Evolutionary conservation across 495 filamentous ascomycete genomes (phyloP).

Genomic region (Aspergillus conjunctus): DNA sequence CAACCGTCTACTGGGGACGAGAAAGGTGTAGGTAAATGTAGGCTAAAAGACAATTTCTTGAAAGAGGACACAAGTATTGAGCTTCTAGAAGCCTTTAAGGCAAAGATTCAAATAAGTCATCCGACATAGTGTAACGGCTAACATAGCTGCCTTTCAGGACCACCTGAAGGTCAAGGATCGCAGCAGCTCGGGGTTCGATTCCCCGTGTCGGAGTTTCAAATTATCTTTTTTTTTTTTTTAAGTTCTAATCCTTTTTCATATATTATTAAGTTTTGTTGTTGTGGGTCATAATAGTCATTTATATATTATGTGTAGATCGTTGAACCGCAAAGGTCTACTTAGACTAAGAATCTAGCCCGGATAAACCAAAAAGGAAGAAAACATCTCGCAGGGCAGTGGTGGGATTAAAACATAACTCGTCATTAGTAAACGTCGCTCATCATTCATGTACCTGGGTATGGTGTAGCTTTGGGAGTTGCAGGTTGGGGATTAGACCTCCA

Average conservation of each 20-base stretch:
- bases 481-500: slow-evolving; percentile 35
- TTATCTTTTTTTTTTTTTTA: slow-evolving; percentile 6
- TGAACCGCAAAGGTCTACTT: neutral
- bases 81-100: too few species aligned
- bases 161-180: neutral
- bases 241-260: neutral
- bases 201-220: slow-evolving; percentile 31
- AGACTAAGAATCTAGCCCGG: neutral
- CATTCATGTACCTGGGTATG: slow-evolving; percentile 48
- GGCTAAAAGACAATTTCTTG: too few species aligned
- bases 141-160: slow-evolving; percentile 11
- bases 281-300: too few species aligned
- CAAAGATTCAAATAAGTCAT: too few species aligned
- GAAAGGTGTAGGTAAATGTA: too few species aligned
- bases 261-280: too few species aligned
- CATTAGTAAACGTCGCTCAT: neutral
- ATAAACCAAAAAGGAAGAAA: neutral
- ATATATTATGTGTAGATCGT: neutral
- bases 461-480: slow-evolving; percentile 32
- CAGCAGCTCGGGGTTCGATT: slow-evolving; percentile 38
- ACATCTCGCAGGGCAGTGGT: neutral
- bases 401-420: neutral
- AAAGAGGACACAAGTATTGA: too few species aligned
- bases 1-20: too few species aligned
- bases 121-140: slow-evolving; percentile 18